These are phyloP conservation scores for Vaccinium macrocarpon DNA, from an alignment of 148 eudicot species.

Conservation along the genomic window DNA sequence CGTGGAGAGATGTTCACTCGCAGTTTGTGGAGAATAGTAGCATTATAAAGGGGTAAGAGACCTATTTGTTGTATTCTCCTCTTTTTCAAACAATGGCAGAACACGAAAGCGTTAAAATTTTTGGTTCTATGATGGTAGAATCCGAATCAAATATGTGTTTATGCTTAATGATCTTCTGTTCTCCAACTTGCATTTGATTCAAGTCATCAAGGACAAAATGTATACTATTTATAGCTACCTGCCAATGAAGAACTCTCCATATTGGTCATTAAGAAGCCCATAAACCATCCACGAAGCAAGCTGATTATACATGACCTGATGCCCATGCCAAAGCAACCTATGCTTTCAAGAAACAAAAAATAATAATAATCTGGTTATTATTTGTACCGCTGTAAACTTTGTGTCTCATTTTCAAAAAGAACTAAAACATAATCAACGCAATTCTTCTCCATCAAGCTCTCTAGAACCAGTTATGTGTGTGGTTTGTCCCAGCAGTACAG, in stretches of 20 bases:
- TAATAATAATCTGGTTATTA: not conserved
- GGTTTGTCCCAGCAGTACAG: not conserved
- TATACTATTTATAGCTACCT: constrained; percentile 40
- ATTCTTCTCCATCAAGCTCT: not conserved
- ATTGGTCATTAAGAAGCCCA: constrained; percentile 89
- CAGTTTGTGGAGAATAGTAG: too few species aligned
- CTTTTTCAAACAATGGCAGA: constrained; percentile 6
- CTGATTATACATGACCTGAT: constrained; percentile 97
- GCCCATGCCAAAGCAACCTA: constrained; percentile 98
- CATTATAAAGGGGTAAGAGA: not conserved
- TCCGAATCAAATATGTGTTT: not conserved
- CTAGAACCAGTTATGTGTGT: not conserved
- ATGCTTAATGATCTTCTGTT: not conserved
- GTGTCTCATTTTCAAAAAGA: not conserved
- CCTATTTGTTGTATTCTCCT: not conserved
- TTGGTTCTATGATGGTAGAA: not conserved
- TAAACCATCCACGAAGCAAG: constrained; percentile 96
- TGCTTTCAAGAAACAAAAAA: constrained; percentile 19
- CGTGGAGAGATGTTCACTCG: too few species aligned
- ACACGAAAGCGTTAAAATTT: not conserved
- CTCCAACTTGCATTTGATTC: not conserved
- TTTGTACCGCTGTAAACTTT: not conserved
- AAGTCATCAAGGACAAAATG: not conserved
- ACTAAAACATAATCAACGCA: constrained; percentile 7
- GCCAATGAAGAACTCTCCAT: constrained; percentile 81